phyloP scores from a whole-genome alignment of 768 basidiomycete genomes.

The Lactarius evosmus region DNA sequence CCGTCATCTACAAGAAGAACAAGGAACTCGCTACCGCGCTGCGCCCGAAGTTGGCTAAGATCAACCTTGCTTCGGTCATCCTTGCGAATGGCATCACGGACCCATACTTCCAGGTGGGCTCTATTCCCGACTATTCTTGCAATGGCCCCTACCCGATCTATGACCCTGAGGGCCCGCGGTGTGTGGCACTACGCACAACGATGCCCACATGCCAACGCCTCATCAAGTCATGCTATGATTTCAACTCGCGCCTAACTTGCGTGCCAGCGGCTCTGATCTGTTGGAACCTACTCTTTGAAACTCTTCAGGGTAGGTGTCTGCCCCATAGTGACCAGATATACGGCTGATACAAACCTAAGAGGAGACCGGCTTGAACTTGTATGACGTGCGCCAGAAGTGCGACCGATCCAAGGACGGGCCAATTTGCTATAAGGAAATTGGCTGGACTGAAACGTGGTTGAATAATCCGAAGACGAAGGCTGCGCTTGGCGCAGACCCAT shows the following conservation, averaged over 20 bases:
- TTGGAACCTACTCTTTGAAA: constrained; percentile 65
- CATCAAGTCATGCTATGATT: constrained; percentile 48
- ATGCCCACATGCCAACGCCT: constrained; percentile 53
- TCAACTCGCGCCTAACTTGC: constrained; percentile 43
- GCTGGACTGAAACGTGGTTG: constrained; percentile 87
- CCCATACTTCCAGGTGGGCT: constrained; percentile 74
- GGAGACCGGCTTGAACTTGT: constrained; percentile 82
- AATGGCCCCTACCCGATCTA: constrained; percentile 81
- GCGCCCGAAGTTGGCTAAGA: constrained; percentile 51
- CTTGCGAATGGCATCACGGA: constrained; percentile 89
- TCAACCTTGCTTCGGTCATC: constrained; percentile 81
- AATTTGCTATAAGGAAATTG: constrained; percentile 76
- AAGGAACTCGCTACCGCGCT: constrained; percentile 48
- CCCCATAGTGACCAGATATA: background rate
- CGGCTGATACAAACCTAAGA: constrained; percentile 36
- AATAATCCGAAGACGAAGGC: constrained; percentile 74
- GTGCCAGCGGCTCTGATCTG: constrained; percentile 74
- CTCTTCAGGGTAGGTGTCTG: constrained; percentile 58
- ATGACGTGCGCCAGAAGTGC: constrained; percentile 79
- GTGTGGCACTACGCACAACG: constrained; percentile 44
- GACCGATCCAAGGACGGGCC: constrained; percentile 59
- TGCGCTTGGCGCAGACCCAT: constrained; percentile 68
- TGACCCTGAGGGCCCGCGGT: constrained; percentile 48
- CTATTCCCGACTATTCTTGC: constrained; percentile 80
- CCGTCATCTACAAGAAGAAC: constrained; percentile 76